A percentile compares a stretch with the other conserved stretches of the same genome.
Conservation (phyloP, 2,329 filamentous ascomycete genomes). For the Hypoxylon sp. region DNA sequence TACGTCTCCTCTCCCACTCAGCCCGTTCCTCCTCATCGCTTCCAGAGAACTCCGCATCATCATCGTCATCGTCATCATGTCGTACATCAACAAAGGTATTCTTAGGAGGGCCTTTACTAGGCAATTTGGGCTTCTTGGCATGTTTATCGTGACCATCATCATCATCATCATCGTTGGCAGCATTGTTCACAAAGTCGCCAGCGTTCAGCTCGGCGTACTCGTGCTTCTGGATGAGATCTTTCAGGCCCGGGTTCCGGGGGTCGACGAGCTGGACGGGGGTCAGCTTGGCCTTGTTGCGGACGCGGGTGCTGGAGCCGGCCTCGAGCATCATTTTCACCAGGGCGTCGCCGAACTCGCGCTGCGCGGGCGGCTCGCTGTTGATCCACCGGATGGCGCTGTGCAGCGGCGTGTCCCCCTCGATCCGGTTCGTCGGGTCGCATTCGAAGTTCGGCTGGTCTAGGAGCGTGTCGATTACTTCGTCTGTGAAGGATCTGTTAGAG, state of each 20-base stretch:
- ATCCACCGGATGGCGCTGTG: slow-evolving; percentile 81
- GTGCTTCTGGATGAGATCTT: slow-evolving; percentile 71
- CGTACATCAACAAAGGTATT: slow-evolving; percentile 30
- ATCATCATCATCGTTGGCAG: too few species aligned
- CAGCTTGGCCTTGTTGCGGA: slow-evolving; percentile 76
- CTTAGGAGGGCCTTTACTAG: slow-evolving; percentile 23
- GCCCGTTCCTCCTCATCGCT: slow-evolving; percentile 71
- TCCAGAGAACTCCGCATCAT: slow-evolving; percentile 69
- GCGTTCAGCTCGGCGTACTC: slow-evolving; percentile 70
- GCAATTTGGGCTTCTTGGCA: slow-evolving; percentile 18
- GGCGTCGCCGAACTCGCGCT: slow-evolving; percentile 70
- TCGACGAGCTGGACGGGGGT: slow-evolving; percentile 78
- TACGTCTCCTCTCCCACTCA: slow-evolving; percentile 63
- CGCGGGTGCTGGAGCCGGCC: slow-evolving; percentile 69
- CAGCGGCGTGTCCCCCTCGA: slow-evolving; percentile 79
- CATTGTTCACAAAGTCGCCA: slow-evolving; percentile 65
- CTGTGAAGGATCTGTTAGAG: slow-evolving; percentile 51
- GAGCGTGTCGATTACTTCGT: slow-evolving; percentile 82
- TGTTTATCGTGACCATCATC: slow-evolving; percentile 30
- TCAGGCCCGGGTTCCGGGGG: slow-evolving; percentile 70
- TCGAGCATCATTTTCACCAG: slow-evolving; percentile 84
- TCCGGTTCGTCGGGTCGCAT: slow-evolving; percentile 78
- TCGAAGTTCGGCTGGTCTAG: slow-evolving; percentile 86
- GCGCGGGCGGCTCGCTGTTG: slow-evolving; percentile 70
- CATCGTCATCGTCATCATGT: slow-evolving; percentile 53